Evolutionary conservation across 163 green algal genomes (phyloP), one percentile per base, ranked within the genome.

Genomic region (Scenedesmus sp.): DNA sequence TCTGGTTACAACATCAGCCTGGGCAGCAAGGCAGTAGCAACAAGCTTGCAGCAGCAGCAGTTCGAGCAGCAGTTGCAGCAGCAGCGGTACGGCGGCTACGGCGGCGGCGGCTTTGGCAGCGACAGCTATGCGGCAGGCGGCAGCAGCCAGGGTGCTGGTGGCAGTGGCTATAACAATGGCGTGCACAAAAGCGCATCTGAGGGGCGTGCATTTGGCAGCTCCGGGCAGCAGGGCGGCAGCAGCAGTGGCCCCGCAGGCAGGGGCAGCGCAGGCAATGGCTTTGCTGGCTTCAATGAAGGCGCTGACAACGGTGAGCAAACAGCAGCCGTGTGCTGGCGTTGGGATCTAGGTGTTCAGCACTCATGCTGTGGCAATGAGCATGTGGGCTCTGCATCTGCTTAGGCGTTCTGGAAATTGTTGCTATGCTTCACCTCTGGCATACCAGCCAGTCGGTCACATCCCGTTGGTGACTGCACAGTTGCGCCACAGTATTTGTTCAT

Each of bases 1-100:
- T 95, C 96, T 60, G 97, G 97, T 74, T 97, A 96, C 93, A 94
- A 95, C 23, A 87, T 98, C 10, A 96, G 97, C 93, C 93, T 98
- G 77, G 96, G 97, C 90, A 91, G 92, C 70, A 94, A 94, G 86
- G n/a, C 86, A 16, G 93, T 93, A 8, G 89, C 90, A 4, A 23
- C 3, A 12, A 91, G 46, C 57, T 46, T 89, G 70, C 82, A 86
- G 62, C 74, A 87, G 59, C 67, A 91, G 62, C 82, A 66, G 62
- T 23, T 77, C 12, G 59, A 86, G 54, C 82, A 90, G 70, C 86
- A 92, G 62, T 26, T 74, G 10, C 89, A 87, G 76, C 60, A 88
- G 57, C 88, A 86, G 60, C 81, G 73, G 4, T 70, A 89, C 23
- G 55, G n/a, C 62, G 62, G 23, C 23, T 13, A 62, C 20, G 56